Conservation (phyloP, 2,329 filamentous ascomycete species). For the Tolypocladium tropicale region DNA sequence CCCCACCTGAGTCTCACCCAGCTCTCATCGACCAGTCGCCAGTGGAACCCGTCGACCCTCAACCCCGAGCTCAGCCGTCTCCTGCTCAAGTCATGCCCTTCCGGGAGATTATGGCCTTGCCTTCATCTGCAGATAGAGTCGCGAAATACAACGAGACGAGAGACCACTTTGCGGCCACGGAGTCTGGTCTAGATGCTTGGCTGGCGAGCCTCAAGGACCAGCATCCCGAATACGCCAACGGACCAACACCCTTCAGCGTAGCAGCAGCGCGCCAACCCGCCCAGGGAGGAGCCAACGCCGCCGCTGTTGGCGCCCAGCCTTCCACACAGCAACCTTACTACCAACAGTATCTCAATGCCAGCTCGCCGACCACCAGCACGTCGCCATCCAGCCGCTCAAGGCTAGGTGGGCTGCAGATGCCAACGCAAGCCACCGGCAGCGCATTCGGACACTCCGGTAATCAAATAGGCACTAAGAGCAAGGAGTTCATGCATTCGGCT, state of each 20-base stretch:
- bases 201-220: slow-evolving; percentile 32
- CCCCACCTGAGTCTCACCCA: slow-evolving; percentile 29
- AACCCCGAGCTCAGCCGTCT: slow-evolving; percentile 1
- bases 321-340: slow-evolving; percentile 38
- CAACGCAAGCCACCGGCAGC: slow-evolving; percentile 29
- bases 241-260: slow-evolving; percentile 18
- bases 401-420: slow-evolving; percentile 21
- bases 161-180: slow-evolving; percentile 56
- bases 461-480: slow-evolving; percentile 72
- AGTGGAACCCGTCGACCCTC: slow-evolving; percentile 5
- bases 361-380: slow-evolving; percentile 14
- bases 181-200: slow-evolving; percentile 64
- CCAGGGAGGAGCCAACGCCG: slow-evolving; percentile 10
- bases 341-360: slow-evolving; percentile 44
- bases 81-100: slow-evolving; percentile 43
- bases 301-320: slow-evolving; percentile 12
- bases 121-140: slow-evolving; percentile 57
- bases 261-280: slow-evolving; percentile 5
- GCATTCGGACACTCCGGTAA: slow-evolving; percentile 44
- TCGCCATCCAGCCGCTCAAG: slow-evolving; percentile 24
- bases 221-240: slow-evolving; percentile 37
- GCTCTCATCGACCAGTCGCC: slow-evolving; percentile 9
- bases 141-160: slow-evolving; percentile 63
- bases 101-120: slow-evolving; percentile 66
- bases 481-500: slow-evolving; percentile 78